Percentiles rank a stretch among this genome's conserved stretches.
Evolutionary conservation across 805 yeast genomes (phyloP).

Genomic region (Teunomyces lycoperdinae): DNA sequence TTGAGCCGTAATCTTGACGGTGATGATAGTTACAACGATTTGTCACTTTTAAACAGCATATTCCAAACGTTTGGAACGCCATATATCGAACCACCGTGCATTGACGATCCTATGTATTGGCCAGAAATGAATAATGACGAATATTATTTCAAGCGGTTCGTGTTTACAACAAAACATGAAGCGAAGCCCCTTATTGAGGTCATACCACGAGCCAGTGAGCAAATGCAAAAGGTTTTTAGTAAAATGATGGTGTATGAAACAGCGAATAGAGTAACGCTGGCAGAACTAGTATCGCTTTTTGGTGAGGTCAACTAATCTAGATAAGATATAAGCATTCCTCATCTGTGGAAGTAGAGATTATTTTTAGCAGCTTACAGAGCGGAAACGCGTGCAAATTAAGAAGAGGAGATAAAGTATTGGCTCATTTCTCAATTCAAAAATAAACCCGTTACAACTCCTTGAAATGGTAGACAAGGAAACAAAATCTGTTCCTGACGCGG

Average conservation of each 20-base stretch:
- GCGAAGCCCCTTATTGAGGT: constrained; percentile 19
- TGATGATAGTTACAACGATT: constrained; percentile 50
- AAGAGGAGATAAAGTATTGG: too few species aligned
- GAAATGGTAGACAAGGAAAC: too few species aligned
- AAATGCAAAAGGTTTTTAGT: neutral
- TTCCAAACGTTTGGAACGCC: constrained; percentile 67
- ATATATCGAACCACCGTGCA: neutral
- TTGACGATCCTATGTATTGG: constrained; percentile 25
- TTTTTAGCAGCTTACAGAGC: too few species aligned
- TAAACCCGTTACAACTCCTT: neutral
- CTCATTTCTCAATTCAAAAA: neutral
- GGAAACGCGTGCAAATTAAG: too few species aligned
- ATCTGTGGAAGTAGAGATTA: neutral
- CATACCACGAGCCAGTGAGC: constrained; percentile 29
- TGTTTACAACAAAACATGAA: constrained; percentile 11
- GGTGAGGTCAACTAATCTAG: neutral
- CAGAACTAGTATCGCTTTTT: neutral
- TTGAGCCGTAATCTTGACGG: constrained; percentile 33
- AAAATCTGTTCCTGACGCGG: neutral
- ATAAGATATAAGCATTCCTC: neutral
- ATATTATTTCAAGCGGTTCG: constrained; percentile 29
- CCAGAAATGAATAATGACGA: constrained; percentile 30
- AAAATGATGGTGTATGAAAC: constrained; percentile 7
- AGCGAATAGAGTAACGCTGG: neutral
- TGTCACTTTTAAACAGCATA: constrained; percentile 54